Conservation (phyloP, 2,329 filamentous ascomycete species). For the Chrysosporium keratinophilum region DNA sequence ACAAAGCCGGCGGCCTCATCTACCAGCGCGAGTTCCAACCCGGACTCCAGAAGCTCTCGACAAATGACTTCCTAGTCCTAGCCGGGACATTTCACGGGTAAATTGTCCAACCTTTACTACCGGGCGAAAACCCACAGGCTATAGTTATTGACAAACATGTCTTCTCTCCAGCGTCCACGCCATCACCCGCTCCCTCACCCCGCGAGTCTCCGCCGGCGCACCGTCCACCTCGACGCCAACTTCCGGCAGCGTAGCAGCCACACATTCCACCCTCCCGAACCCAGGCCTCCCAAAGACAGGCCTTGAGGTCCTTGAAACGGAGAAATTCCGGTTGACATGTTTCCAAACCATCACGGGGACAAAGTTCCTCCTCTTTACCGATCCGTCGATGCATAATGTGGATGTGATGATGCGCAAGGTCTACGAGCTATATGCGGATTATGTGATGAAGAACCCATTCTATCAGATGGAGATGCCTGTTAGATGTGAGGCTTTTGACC, state of each 20-base stretch:
- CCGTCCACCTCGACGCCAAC: slow-evolving; percentile 25
- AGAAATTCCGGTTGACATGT: slow-evolving; percentile 90
- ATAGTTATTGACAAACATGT: not conserved
- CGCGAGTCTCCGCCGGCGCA: slow-evolving; percentile 26
- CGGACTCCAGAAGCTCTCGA: slow-evolving; percentile 74
- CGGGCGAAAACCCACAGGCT: not conserved
- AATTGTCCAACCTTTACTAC: slow-evolving; percentile 16
- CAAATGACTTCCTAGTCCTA: slow-evolving; percentile 93
- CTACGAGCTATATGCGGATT: slow-evolving; percentile 92
- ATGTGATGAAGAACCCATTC: slow-evolving; percentile 99
- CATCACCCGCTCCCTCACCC: slow-evolving; percentile 49
- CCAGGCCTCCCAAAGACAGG: slow-evolving; percentile 44
- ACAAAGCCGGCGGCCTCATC: slow-evolving; percentile 92
- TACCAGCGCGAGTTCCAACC: slow-evolving; percentile 93
- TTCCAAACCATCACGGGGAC: slow-evolving; percentile 90
- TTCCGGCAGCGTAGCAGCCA: slow-evolving; percentile 22
- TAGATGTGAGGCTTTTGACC: slow-evolving; percentile 87
- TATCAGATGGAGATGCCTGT: slow-evolving; percentile 98
- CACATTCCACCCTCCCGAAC: slow-evolving; percentile 25
- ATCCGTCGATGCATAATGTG: slow-evolving; percentile 72
- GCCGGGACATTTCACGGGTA: slow-evolving; percentile 96
- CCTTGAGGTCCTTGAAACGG: slow-evolving; percentile 84
- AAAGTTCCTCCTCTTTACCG: slow-evolving; percentile 93
- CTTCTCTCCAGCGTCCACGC: slow-evolving; percentile 47
- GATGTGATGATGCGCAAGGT: slow-evolving; percentile 73